phyloP scores from a whole-genome alignment of 768 basidiomycete species.

The Serendipita sp. region DNA sequence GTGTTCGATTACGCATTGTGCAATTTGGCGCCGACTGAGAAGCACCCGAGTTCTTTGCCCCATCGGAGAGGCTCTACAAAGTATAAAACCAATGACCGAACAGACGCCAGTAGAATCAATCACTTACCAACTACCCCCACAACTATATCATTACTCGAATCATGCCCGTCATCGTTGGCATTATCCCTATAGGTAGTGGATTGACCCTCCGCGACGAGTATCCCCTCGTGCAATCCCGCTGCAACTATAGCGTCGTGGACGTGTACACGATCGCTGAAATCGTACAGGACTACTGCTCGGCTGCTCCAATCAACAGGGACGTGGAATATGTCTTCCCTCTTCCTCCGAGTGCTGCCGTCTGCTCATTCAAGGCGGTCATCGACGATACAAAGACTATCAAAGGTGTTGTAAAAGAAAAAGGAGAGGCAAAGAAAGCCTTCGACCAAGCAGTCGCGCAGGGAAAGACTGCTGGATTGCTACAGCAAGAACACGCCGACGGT shows the following conservation, averaged over 20 bases:
- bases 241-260: not conserved
- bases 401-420: slow-evolving; percentile 5
- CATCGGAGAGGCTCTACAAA: too few relatives aligned
- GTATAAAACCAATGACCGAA: too few relatives aligned
- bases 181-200: too few relatives aligned
- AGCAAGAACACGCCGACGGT: not conserved
- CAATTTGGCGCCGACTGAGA: too few relatives aligned
- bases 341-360: slow-evolving; percentile 3
- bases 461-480: not conserved
- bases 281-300: not conserved
- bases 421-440: not conserved
- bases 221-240: not conserved
- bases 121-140: too few relatives aligned
- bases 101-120: too few relatives aligned
- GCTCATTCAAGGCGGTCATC: slow-evolving; percentile 2
- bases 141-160: too few relatives aligned
- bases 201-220: too few relatives aligned
- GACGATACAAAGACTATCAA: not conserved
- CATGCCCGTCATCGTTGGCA: too few relatives aligned
- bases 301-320: too few relatives aligned
- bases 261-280: not conserved
- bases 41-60: too few relatives aligned
- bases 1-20: too few relatives aligned
- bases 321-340: not conserved
- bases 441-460: not conserved